Evolutionary conservation across 805 yeast species (phyloP), one percentile per base, ranked within the genome.

Genomic region (Pichia cabralensis): DNA sequence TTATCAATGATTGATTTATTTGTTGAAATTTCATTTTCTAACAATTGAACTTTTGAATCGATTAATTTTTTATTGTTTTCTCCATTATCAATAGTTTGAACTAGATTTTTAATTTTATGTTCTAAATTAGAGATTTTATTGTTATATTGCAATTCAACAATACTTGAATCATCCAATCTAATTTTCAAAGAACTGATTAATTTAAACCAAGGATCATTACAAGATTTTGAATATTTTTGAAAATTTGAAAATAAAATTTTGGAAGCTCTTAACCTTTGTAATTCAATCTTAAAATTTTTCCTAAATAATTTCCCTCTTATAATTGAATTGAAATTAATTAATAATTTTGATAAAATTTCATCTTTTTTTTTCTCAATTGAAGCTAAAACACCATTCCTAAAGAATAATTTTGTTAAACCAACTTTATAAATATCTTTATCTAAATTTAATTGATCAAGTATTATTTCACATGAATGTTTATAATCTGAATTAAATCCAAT

Each of bases 301-400:
- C 97, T 72, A 2, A 69, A 64, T 7, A 69, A 39, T n/a, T 61
- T 67, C 6, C 94, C 96, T 41, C 85, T 66, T 5, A 74, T 61
- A 2, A 68, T 43, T 5, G 88, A 63, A 49, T 84, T 94, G 36
- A 92, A 67, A 4, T 58, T 56, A 0, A 78, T 67, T 26, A 83
- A 59, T 2, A 78, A 65, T 3, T 53, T 46, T 31, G 70, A 67
- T 24, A 92, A 58, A 33, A 72, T 68, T 23, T 63, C 61, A 43
- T 86, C 96, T 40, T 94, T 76, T 35, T 69, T 65, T 43, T 75
- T 75, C 53, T 92, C 98, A 2, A 86, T 64, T 25, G 74, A 74
- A 2, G 94, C 88, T 18, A 80, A 60, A 2, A 81, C 80, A 15
- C 92, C 89, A 50, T 80, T 76, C 37, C 80, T 71, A 65, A 80